Evolutionary conservation across 2,329 filamentous ascomycete genomes (phyloP).

Genomic region (Xylaria sp.): DNA sequence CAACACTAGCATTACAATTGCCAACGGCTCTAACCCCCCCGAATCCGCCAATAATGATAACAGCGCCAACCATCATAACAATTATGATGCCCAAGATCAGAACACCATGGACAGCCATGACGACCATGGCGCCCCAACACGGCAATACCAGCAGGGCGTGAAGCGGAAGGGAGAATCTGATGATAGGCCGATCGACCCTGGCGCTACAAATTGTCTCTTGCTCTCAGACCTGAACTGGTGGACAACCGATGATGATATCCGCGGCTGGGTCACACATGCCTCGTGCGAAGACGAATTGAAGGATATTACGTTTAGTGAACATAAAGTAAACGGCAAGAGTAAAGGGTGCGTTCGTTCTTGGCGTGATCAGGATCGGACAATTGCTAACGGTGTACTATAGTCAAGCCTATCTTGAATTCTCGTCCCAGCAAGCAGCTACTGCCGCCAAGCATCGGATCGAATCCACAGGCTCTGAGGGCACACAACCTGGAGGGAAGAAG

Average conservation of each 20-base stretch:
- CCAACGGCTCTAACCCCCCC: slow-evolving; percentile 49
- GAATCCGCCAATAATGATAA: slow-evolving; percentile 39
- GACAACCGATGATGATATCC: slow-evolving; percentile 94
- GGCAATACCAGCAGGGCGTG: slow-evolving; percentile 62
- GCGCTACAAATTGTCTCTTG: slow-evolving; percentile 76
- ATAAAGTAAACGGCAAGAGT: slow-evolving; percentile 98
- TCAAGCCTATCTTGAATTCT: slow-evolving; percentile 86
- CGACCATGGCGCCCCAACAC: slow-evolving; percentile 45
- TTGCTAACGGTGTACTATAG: slow-evolving; percentile 51
- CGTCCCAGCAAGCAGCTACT: slow-evolving; percentile 83
- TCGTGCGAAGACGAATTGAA: slow-evolving; percentile 85
- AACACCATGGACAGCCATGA: slow-evolving; percentile 48
- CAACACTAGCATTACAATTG: slow-evolving; percentile 55
- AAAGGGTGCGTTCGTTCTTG: slow-evolving; percentile 76
- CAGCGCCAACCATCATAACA: slow-evolving; percentile 54
- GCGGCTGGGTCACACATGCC: slow-evolving; percentile 84
- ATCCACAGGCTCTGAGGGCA: slow-evolving; percentile 60
- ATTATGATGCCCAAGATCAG: slow-evolving; percentile 52
- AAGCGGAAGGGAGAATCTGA: slow-evolving; percentile 71
- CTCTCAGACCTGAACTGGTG: slow-evolving; percentile 96
- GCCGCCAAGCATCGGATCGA: slow-evolving; percentile 87
- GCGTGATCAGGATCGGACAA: neutral
- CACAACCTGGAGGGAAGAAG: slow-evolving; percentile 71
- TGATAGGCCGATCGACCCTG: slow-evolving; percentile 67
- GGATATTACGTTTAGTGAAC: slow-evolving; percentile 96